Base-by-base conservation (phyloP, 768 basidiomycete genomes). In the Mrakia frigida region DNA sequence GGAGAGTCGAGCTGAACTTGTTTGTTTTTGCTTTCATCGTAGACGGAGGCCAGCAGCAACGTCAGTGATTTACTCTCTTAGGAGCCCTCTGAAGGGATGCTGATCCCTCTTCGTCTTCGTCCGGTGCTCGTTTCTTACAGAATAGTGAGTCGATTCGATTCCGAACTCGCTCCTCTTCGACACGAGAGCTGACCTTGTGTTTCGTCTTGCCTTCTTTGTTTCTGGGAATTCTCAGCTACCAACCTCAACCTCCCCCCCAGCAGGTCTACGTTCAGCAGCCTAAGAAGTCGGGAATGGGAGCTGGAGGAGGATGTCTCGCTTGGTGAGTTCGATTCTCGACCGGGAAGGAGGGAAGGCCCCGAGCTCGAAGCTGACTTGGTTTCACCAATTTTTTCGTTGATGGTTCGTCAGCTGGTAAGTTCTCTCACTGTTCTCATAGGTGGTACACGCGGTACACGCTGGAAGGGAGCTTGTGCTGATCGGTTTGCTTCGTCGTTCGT, bases 221-320 rank as follows among this genome's bases (percentile, higher is more conserved):
- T 9, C 7, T 21, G 59, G 10, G 35, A 9, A 10, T 14, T 6
- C 6, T 6, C 9, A 73, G 72, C 72, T 73, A 65, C 53, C 74
- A 75, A 52, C 74, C 74, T 14, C 74, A 75, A 18, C 50, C 65
- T 25, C 74, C 50, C 0, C 74, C 74, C 5, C 74, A 75, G 53
- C 74, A 50, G 35, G 74, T 75, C n/a, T 75, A 75, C 74, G 74
- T 75, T 13, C 74, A 75, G 53, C n/a, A 43, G 28, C 46, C 5
- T 7, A 43, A 70, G 41, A 25, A 70, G 4, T 60, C 43, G 25
- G 67, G 74, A 9, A n/a, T n/a, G 3, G 73, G 59, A 11, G 73
- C 53, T 11, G 74, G 74, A 39, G 74, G 74, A 14, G 74, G 74
- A 6, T 75, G 74, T n/a, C 65, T 75, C 37, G 74, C 74, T 0